Evolutionary conservation across 169 alveolate species (phyloP).

Genomic region (Plasmodium cynomolgi): DNA sequence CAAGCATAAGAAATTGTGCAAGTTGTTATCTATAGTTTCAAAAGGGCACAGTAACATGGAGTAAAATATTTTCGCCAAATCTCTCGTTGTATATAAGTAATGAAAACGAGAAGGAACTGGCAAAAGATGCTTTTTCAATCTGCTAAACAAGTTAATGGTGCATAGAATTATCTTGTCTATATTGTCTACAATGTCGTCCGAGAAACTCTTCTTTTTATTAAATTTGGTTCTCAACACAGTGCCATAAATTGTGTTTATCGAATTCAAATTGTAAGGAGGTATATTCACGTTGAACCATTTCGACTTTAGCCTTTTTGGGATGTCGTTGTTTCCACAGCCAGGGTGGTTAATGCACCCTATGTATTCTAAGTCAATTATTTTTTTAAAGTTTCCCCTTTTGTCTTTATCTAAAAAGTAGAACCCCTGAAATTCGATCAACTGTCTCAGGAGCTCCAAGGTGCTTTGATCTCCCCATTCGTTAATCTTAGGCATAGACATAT

Average conservation of each 20-base stretch:
- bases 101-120: slow-evolving; percentile 96
- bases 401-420: slow-evolving; percentile 95
- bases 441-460: slow-evolving; percentile 94
- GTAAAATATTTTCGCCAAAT: slow-evolving; percentile 96
- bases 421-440: slow-evolving; percentile 95
- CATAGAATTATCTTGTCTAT: slow-evolving; percentile 89
- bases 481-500: slow-evolving; percentile 96
- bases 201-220: slow-evolving; percentile 90
- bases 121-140: slow-evolving; percentile 75
- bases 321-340: slow-evolving; percentile 97
- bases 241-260: slow-evolving; percentile 96
- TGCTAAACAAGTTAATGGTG: slow-evolving; percentile 93
- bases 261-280: slow-evolving; percentile 93
- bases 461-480: slow-evolving; percentile 98
- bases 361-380: slow-evolving; percentile 91
- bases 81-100: slow-evolving; percentile 96
- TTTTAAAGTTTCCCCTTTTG: slow-evolving; percentile 94
- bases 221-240: slow-evolving; percentile 92
- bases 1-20: slow-evolving; percentile 91
- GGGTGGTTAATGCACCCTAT: slow-evolving; percentile 97
- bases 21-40: slow-evolving; percentile 82
- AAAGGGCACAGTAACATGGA: slow-evolving; percentile 87
- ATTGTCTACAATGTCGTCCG: slow-evolving; percentile 87
- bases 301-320: slow-evolving; percentile 96
- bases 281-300: slow-evolving; percentile 95